Evolutionary conservation across 1,139 yeast species (phyloP).

Genomic region (Sugiyamaella sp.): DNA sequence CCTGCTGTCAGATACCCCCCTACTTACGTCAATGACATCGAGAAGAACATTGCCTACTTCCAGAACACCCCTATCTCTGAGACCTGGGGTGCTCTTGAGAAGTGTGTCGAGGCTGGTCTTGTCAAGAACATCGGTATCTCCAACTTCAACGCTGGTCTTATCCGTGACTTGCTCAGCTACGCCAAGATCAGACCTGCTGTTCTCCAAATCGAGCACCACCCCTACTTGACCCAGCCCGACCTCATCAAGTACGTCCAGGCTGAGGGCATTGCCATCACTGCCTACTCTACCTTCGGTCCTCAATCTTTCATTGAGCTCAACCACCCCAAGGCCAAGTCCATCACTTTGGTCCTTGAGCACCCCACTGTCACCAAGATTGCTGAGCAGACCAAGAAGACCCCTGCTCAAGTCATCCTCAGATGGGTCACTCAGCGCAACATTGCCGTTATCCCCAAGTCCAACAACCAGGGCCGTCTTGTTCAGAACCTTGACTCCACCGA

Average conservation of each 20-base stretch:
- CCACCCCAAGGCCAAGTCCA: constrained; percentile 51
- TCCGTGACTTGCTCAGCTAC: constrained; percentile 73
- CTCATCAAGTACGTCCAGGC: constrained; percentile 65
- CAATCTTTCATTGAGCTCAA: constrained; percentile 61
- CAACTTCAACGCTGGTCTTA: constrained; percentile 74
- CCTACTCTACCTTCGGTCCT: constrained; percentile 74
- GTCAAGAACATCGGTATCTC: constrained; percentile 81
- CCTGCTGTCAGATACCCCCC: constrained; percentile 70
- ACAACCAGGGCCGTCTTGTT: constrained; percentile 56
- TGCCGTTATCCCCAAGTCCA: constrained; percentile 73
- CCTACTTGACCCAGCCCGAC: constrained; percentile 78
- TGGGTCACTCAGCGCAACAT: constrained; percentile 74
- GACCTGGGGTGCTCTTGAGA: constrained; percentile 79
- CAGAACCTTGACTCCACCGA: constrained; percentile 60
- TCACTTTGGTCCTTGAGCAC: constrained; percentile 61
- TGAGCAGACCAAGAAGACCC: constrained; percentile 52
- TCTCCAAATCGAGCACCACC: constrained; percentile 90
- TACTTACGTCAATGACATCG: constrained; percentile 67
- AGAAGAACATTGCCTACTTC: constrained; percentile 51
- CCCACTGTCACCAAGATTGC: constrained; percentile 54
- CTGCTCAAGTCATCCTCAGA: constrained; percentile 66
- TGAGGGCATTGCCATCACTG: constrained; percentile 71
- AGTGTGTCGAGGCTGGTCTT: constrained; percentile 61
- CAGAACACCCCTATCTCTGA: constrained; percentile 65
- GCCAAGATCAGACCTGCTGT: constrained; percentile 77